Percentiles rank a stretch among this genome's conserved stretches.
These are phyloP conservation scores for Hypoxylon rickii DNA, from an alignment of 495 filamentous ascomycete species.

Conservation along the genomic window DNA sequence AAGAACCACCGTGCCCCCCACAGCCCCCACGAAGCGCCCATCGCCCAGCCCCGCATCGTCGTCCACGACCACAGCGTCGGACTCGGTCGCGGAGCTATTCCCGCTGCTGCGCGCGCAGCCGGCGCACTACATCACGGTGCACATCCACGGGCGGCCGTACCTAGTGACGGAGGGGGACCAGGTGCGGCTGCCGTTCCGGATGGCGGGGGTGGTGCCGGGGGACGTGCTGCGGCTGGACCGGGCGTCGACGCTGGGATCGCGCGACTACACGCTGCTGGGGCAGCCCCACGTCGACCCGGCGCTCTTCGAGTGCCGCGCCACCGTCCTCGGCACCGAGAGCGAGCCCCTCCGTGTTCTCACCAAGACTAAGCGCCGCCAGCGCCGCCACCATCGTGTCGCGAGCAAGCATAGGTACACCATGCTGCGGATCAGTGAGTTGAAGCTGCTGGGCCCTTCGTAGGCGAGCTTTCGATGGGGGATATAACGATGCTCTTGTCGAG, in stretches of 20 bases:
- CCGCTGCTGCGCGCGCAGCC: slow-evolving; percentile 78
- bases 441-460: slow-evolving; percentile 59
- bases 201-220: slow-evolving; percentile 80
- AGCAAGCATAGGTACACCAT: slow-evolving; percentile 93
- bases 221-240: slow-evolving; percentile 86
- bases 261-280: slow-evolving; percentile 89
- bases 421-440: slow-evolving; percentile 79
- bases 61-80: slow-evolving; percentile 38
- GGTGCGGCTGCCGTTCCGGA: slow-evolving; percentile 91
- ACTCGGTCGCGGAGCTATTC: slow-evolving; percentile 67
- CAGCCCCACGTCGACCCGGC: slow-evolving; percentile 76
- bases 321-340: slow-evolving; percentile 81
- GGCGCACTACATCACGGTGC: slow-evolving; percentile 82
- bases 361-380: slow-evolving; percentile 90
- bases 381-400: slow-evolving; percentile 70
- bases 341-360: slow-evolving; percentile 86
- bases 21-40: slow-evolving; percentile 49
- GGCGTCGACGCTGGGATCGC: slow-evolving; percentile 75
- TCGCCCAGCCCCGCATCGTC: neutral
- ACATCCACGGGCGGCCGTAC: slow-evolving; percentile 87
- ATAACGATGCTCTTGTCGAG: no score
- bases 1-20: slow-evolving; percentile 39
- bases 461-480: no score
- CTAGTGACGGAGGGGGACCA: slow-evolving; percentile 86
- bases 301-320: slow-evolving; percentile 81